These are phyloP conservation scores for Aquilaria yunnanensis DNA, from an alignment of 345 rosid species.

Conservation along the genomic window DNA sequence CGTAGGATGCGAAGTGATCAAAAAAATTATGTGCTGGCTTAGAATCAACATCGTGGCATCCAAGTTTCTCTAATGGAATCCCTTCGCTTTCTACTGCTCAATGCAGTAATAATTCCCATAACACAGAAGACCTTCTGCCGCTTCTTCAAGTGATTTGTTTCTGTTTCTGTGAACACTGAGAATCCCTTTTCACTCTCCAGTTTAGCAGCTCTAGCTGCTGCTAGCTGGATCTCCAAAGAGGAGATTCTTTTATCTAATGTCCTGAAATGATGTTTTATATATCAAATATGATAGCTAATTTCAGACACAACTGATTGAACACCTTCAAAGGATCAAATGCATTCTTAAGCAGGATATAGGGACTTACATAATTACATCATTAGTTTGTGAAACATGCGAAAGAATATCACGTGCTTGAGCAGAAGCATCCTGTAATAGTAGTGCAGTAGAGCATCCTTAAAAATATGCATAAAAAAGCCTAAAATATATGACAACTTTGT, in stretches of 20 bases:
- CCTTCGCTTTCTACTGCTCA: conserved; percentile 76
- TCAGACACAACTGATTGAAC: conserved; percentile 2
- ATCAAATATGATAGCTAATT: conserved; percentile 3
- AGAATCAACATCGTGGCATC: conserved; percentile 62
- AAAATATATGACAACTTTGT: neutral
- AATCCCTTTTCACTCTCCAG: conserved; percentile 34
- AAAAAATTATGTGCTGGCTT: conserved; percentile 3
- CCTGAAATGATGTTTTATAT: conserved; percentile 30
- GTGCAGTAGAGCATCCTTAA: conserved; percentile 10
- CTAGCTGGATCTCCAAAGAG: conserved; percentile 68
- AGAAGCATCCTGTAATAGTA: conserved; percentile 37
- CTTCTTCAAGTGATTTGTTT: conserved; percentile 36
- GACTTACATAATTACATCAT: conserved; percentile 75
- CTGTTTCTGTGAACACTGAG: conserved; percentile 27
- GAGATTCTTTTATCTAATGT: conserved; percentile 69
- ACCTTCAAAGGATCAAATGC: conserved; percentile 1
- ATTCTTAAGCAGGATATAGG: conserved; percentile 6
- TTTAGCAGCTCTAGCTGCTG: conserved; percentile 68
- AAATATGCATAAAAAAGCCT: conserved; percentile 8
- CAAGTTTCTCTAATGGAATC: conserved; percentile 76
- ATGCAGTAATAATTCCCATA: conserved; percentile 78
- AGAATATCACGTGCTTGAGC: conserved; percentile 59
- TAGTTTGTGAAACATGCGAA: conserved; percentile 91
- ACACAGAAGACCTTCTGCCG: conserved; percentile 66
- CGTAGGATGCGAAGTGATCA: neutral